A percentile compares a stretch with the other conserved stretches of the same genome.
These are phyloP conservation scores for Nosema granulosis DNA, from an alignment of 371 early-diverging fungal genomes.

Conservation along the genomic window DNA sequence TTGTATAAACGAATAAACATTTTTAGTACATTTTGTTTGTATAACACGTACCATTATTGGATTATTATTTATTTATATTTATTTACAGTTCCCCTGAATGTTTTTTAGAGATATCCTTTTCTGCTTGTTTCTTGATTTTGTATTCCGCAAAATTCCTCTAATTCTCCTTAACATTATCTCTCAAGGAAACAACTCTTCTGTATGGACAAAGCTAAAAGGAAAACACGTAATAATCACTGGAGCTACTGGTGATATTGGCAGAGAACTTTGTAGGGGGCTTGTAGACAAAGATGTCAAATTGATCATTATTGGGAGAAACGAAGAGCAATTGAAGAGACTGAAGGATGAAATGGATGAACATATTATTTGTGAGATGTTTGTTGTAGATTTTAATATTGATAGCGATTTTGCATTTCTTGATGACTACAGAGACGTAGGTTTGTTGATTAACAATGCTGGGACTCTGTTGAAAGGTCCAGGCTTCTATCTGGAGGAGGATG, in stretches of 20 bases:
- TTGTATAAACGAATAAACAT: too few relatives aligned
- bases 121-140: too few relatives aligned
- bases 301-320: slow-evolving; percentile 77
- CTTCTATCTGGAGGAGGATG: slow-evolving; percentile 69
- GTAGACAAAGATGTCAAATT: slow-evolving; percentile 78
- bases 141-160: too few relatives aligned
- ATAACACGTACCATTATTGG: too few relatives aligned
- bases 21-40: too few relatives aligned
- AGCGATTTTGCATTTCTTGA: slow-evolving; percentile 27
- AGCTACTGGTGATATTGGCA: slow-evolving; percentile 91
- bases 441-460: slow-evolving; percentile 62
- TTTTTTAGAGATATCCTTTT: too few relatives aligned
- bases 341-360: slow-evolving; percentile 70
- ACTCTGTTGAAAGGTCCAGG: slow-evolving; percentile 69
- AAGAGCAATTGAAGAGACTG: slow-evolving; percentile 75
- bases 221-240: slow-evolving; percentile 75
- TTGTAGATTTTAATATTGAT: slow-evolving; percentile 71
- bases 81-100: too few relatives aligned
- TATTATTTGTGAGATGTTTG: slow-evolving; percentile 72
- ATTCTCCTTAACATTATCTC: slow-evolving; percentile 27
- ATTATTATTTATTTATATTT: too few relatives aligned
- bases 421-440: slow-evolving; percentile 34
- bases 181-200: background rate
- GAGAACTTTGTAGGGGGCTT: slow-evolving; percentile 80
- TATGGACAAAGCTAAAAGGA: slow-evolving; percentile 23